Percentiles rank a stretch among this genome's conserved stretches.
phyloP scores from a whole-genome alignment of 352 stramenopile species.

The Phytophthora pluvialis region DNA sequence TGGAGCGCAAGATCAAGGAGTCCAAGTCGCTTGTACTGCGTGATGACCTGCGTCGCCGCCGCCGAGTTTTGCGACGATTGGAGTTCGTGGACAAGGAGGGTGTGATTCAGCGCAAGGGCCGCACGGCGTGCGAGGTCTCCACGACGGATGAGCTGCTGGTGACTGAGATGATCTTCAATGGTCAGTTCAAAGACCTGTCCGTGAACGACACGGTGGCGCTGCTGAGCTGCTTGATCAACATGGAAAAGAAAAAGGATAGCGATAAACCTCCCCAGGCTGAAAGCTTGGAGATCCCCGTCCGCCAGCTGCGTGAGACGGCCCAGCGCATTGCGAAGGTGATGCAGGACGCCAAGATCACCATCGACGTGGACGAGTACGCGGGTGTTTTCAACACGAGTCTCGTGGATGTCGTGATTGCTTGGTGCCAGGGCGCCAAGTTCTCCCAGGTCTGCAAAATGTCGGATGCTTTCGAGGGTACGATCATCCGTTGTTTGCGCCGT shows the following conservation, averaged over 20 bases:
- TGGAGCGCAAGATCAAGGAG: slow-evolving; percentile 95
- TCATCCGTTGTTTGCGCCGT: slow-evolving; percentile 97
- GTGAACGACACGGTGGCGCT: slow-evolving; percentile 97
- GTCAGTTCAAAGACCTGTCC: slow-evolving; percentile 98
- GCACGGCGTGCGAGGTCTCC: slow-evolving; percentile 98
- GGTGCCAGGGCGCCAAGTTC: slow-evolving; percentile 98
- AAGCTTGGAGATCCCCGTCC: slow-evolving; percentile 87
- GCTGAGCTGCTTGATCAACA: slow-evolving; percentile 97
- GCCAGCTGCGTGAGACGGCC: slow-evolving; percentile 95
- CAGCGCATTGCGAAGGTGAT: slow-evolving; percentile 91
- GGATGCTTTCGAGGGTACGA: slow-evolving; percentile 98
- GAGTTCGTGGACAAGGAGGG: slow-evolving; percentile 96
- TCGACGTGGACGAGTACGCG: slow-evolving; percentile 98
- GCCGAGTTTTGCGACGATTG: slow-evolving; percentile 95
- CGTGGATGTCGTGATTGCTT: slow-evolving; percentile 98
- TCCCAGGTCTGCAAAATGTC: slow-evolving; percentile 99
- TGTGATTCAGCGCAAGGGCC: slow-evolving; percentile 99
- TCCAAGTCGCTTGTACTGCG: slow-evolving; percentile 97
- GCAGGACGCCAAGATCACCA: slow-evolving; percentile 92
- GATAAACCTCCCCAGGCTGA: slow-evolving; percentile 84
- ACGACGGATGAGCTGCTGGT: slow-evolving; percentile 98
- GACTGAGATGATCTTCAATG: slow-evolving; percentile 98
- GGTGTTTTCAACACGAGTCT: slow-evolving; percentile 98
- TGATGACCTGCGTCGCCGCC: slow-evolving; percentile 95
- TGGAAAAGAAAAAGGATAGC: slow-evolving; percentile 93